Evolutionary conservation across 2,329 filamentous ascomycete genomes (phyloP), one percentile per base, ranked within the genome.

Genomic region (Nemania abortiva): DNA sequence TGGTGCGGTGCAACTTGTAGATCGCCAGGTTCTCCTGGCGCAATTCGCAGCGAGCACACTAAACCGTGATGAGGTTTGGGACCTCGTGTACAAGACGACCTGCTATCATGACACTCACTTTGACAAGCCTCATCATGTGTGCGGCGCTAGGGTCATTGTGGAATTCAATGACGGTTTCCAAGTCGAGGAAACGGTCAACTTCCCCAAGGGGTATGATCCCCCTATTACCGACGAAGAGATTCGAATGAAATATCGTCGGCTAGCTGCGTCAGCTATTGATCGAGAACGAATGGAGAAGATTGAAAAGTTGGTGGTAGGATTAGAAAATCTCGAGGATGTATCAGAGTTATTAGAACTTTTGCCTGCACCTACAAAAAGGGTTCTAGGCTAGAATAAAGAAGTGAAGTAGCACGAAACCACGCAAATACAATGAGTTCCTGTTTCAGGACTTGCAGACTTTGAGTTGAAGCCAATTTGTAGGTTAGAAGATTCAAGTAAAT

Each of bases 181-280:
- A 4, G 39, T 70, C 18, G 64, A 70, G 50, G 68, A 70, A 37
- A 68, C 60, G 6, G 65, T 77, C 2, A 63, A 73, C 9, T 72
- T 68, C 24, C 75, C 81, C 0, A 77, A 72, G 61, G 80, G 80
- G 6, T 72, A 80, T 7, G 61, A 77, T 31, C 79, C 78, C 1
- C 72, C 75, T 2, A 65, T 82, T 18, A 74, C 74, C 2, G 82
- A 82, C 66, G 75, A 79, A 11, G 80, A 82, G 56, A 79, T 83
- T 22, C 64, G 79, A 9, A 65, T 73, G 6, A 83, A 82, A 66
- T 83, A 77, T 49, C 62, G 62, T 13, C 57, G 42, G n/a, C 18
- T 73, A 5, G 64, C 63, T 18, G 42, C 50, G 13, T 67, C 68
- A 11, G 68, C 62, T 0, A 66, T 70, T 50, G 68, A 67, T 18